Evolutionary conservation across 1,139 yeast genomes (phyloP), one percentile per base, ranked within the genome.

Genomic region (Komagataea norvegica): DNA sequence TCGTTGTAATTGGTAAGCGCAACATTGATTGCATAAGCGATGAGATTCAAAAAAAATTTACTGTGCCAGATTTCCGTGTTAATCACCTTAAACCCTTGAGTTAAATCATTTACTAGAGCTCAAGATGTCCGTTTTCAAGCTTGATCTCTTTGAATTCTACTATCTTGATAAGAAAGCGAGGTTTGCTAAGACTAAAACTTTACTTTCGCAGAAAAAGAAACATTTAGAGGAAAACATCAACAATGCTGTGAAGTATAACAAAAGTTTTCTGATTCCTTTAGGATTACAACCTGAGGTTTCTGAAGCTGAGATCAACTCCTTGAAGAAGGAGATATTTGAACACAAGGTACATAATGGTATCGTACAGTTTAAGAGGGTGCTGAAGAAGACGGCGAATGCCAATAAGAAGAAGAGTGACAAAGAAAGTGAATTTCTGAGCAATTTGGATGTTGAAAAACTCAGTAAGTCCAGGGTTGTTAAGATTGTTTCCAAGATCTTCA

Each of bases 291-390:
- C 26, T 6, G 45, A 46, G 4, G 40, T 22, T 7, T 51, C 48
- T 2, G 25, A 43, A 6, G 19, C 34, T 16, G 48, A 45, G 35
- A 47, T 51, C 8, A 39, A 44, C n/a, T 31, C 41, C 1, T 21
- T 51, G 8, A 40, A 44, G 29, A 8, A 18, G 2, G 52, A 47
- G 16, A 37, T 49, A 4, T 51, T 51, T 21, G 39, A 36, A 5
- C 45, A 46, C 29, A 51, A 51, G 28, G 28, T 51, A 4, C 49
- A 51, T 20, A 41, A 47, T 20, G 44, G 51, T 0, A 18, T 47
- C 5, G 38, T 47, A 3, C 46, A 47, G 31, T 42, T 45, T 29
- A 28, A 37, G 25, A 42, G 54, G 26, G 36, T 21, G 1, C 25
- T 48, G 28, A 49, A 48, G 35, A 51, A 44, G 38, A 37, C 37